Evolutionary conservation across 1,284 basidiomycete species (phyloP), one percentile per base, ranked within the genome.

Genomic region (Naganishia liquefaciens): DNA sequence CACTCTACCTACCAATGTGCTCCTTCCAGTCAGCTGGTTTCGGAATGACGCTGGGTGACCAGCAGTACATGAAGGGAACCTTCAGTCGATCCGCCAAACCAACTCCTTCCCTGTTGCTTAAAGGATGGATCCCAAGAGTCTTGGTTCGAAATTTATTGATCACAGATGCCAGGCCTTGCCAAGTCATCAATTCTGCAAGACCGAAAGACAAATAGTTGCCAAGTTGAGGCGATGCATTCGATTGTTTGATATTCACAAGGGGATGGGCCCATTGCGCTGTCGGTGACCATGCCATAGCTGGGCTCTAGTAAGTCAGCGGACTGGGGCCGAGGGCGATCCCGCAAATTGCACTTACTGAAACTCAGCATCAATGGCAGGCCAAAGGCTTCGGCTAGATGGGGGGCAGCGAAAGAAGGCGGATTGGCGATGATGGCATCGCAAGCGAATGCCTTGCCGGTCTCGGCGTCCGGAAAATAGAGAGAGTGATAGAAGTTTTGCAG

Each of bases 1-100:
- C 42, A 5, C 5, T 21, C 9, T 46, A 25, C 65, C 52, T 37
- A 66, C 61, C 65, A 25, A 67, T 67, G 25, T 67, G 65, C 28
- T 44, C 54, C 40, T 57, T 83, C 83, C 86, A 87, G 71, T 87
- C 87, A 6, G 80, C 72, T 0, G 87, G 87, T 68, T 86, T 86
- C 0, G 84, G 84, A 0, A 88, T 84, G 23, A 89, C 72, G 1
- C 82, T 80, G 5, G 85, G 82, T 64, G 84, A 85, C 81, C 88
- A 87, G 68, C 86, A 87, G 71, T 88, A 89, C 19, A 87, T 86
- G 82, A 84, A 87, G 6, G 87, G 87, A 9, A 88, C 77, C 68
- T 85, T 85, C 50, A 87, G 76, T 28, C 83, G 79, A 67, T 87
- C 85, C 3, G 84, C 71, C 25, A 86, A 74, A 30, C 83, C 81